These are phyloP conservation scores for Trypanosoma avium DNA, from an alignment of 208 protist genomes.

Conservation along the genomic window DNA sequence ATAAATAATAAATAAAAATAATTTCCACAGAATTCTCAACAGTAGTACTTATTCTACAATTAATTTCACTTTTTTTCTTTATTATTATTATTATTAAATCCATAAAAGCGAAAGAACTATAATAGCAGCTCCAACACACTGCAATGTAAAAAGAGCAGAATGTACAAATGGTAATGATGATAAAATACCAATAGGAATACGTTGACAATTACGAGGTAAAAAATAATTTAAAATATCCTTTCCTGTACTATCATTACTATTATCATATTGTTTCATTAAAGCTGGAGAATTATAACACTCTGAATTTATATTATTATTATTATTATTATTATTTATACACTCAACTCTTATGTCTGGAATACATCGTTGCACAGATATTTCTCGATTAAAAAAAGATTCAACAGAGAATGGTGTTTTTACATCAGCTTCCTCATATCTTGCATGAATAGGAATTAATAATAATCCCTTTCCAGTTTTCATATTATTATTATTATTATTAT, in stretches of 20 bases:
- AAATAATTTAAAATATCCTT: background rate
- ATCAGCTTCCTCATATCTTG: slow-evolving; percentile 71
- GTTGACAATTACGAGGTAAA: slow-evolving; percentile 26
- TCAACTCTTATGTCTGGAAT: slow-evolving; percentile 34
- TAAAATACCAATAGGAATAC: slow-evolving; percentile 62
- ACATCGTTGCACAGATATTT: slow-evolving; percentile 52
- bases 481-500: no score
- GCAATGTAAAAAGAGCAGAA: slow-evolving; percentile 42
- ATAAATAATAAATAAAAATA: no score
- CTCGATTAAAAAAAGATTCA: slow-evolving; percentile 36
- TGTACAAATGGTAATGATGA: slow-evolving; percentile 63
- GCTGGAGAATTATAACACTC: no score
- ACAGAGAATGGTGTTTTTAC: slow-evolving; percentile 38
- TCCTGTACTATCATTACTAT: background rate
- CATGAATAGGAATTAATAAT: slow-evolving; percentile 78
- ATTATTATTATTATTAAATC: background rate
- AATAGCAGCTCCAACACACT: slow-evolving; percentile 32
- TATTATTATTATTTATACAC: slow-evolving; percentile 8
- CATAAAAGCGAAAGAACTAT: slow-evolving; percentile 13
- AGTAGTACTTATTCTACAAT: no score
- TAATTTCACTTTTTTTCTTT: no score
- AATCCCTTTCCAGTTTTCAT: slow-evolving; percentile 7
- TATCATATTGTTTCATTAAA: slow-evolving; percentile 2
- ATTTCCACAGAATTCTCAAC: no score
- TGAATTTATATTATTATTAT: background rate